Conservation (phyloP, 2,329 filamentous ascomycete species). For the Aspergillus novoparasiticus region DNA sequence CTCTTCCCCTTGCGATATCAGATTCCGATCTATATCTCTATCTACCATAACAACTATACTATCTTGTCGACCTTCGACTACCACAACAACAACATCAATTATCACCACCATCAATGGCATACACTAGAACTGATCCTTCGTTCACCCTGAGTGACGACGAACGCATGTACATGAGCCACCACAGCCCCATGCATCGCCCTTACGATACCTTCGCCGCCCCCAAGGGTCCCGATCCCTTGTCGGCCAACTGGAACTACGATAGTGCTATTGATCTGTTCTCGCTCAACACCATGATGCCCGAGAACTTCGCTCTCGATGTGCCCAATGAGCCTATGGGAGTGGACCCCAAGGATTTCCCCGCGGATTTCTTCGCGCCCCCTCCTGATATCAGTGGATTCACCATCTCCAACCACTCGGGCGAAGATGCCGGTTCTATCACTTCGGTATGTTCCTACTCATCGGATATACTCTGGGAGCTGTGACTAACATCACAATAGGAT, state of each 20-base stretch:
- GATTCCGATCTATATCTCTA: slow-evolving; percentile 1
- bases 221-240: slow-evolving; percentile 33
- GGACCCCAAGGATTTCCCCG: slow-evolving; percentile 34
- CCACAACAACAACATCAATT: neutral
- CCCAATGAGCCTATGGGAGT: slow-evolving; percentile 27
- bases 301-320: slow-evolving; percentile 34
- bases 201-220: slow-evolving; percentile 14
- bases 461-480: neutral
- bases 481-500: slow-evolving; percentile 24
- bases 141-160: slow-evolving; percentile 18
- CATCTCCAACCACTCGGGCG: slow-evolving; percentile 30
- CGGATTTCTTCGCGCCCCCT: slow-evolving; percentile 33
- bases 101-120: slow-evolving; percentile 13
- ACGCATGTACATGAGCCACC: slow-evolving; percentile 18
- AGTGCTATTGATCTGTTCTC: slow-evolving; percentile 38
- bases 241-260: slow-evolving; percentile 41
- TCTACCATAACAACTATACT: neutral
- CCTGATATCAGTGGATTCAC: slow-evolving; percentile 34
- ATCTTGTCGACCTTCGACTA: neutral
- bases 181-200: slow-evolving; percentile 15
- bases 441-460: slow-evolving; percentile 19
- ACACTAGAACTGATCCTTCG: slow-evolving; percentile 11
- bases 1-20: neutral
- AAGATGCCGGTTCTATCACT: slow-evolving; percentile 33
- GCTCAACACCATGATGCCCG: slow-evolving; percentile 34